Base-by-base conservation (phyloP, 768 basidiomycete genomes). In the Calocybe cyanea region DNA sequence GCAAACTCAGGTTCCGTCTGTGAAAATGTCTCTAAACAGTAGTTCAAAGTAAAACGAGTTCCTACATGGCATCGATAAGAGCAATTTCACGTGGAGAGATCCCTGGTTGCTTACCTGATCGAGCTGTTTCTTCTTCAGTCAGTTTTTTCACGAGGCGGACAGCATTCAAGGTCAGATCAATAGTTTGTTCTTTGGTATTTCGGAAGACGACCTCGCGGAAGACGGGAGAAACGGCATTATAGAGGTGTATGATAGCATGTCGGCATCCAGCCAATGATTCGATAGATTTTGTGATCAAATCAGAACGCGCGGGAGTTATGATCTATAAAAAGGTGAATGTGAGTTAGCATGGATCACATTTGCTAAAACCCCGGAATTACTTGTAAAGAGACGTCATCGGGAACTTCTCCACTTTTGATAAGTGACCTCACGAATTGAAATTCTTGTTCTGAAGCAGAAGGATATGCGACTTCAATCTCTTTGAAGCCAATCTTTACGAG, bases 391-490 rank as follows among this genome's bases (percentile, higher is more conserved):
- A 90, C 87, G 61, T 86, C 85, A 51, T 84, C 78, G 8, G 82
- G 85, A 18, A 87, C 72, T 58, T 81, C 71, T 35, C 76, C 68
- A 30, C 75, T 65, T 61, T 85, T 80, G 48, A 88, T 76, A 39
- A 91, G 69, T 38, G 78, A 76, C 34, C 85, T 75, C 41, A 88
- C 86, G 53, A 89, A 91, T 49, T 70, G 63, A 59, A 85, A 91
- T 60, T 91, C 89, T 43, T 82, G 82, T 42, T 89, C 85, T 38
- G 83, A 86, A 25, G 88, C 87, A 40, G 87, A 85, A 20, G 89
- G 88, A 62, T 89, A 91, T 25, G 88, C 85, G 35, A 89, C 72
- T 63, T 91, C 88, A 58, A 91, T 88, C 68, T 91, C 87, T 69
- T 91, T 91, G 71, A 87, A 82, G 25, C 87, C 87, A 48, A 84